These are phyloP conservation scores for Lathyrus sativus DNA, from an alignment of 306 rosid genomes.

Conservation along the genomic window DNA sequence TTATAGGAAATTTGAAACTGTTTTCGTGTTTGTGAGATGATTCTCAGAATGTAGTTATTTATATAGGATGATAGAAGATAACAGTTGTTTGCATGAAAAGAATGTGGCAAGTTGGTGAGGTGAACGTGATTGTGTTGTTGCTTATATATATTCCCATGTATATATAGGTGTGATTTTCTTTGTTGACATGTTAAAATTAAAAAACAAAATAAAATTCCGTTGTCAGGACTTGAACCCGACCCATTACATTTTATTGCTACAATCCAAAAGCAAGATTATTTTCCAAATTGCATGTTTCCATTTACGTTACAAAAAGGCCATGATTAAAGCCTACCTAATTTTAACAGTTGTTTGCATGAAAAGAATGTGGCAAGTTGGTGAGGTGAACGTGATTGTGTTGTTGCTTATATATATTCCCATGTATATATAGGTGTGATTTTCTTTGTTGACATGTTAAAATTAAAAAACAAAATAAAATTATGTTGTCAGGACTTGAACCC, in stretches of 20 bases:
- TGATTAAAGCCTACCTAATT: no score
- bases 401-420: slow-evolving; percentile 42
- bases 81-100: slow-evolving; percentile 59
- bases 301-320: no score
- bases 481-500: slow-evolving; percentile 47
- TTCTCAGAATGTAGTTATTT: slow-evolving; percentile 18
- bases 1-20: background rate
- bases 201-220: background rate
- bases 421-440: background rate
- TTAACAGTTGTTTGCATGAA: slow-evolving; percentile 55
- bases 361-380: slow-evolving; percentile 65
- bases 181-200: background rate
- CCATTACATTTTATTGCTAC: no score
- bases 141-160: slow-evolving; percentile 40
- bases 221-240: slow-evolving; percentile 48
- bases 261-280: no score
- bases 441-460: background rate
- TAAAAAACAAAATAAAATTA: background rate
- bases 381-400: slow-evolving; percentile 26
- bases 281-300: no score
- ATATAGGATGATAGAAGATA: background rate
- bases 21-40: background rate
- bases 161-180: background rate
- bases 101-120: slow-evolving; percentile 63
- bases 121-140: slow-evolving; percentile 30